These are phyloP conservation scores for Chrysosporium queenslandicum DNA, from an alignment of 2,329 filamentous ascomycete genomes.

Conservation along the genomic window DNA sequence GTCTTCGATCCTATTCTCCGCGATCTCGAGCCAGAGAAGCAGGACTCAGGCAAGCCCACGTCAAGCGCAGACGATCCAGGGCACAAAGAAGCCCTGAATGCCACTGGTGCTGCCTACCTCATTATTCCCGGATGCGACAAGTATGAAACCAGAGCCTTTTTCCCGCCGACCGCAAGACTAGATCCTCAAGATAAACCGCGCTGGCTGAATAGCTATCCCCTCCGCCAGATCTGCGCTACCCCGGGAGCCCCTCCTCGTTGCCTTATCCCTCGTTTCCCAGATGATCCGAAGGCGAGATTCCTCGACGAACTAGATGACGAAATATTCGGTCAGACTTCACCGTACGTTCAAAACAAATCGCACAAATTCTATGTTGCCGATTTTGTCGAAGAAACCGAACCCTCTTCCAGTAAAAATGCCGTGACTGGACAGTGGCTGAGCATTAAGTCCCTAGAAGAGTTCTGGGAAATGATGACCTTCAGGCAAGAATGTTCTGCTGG, in stretches of 20 bases:
- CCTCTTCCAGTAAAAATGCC: not conserved
- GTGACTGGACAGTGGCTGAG: conserved; percentile 60
- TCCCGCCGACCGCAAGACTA: conserved; percentile 47
- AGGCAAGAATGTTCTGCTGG: conserved; percentile 92
- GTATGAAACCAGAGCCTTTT: conserved; percentile 69
- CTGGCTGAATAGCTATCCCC: conserved; percentile 56
- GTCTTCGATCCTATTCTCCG: conserved; percentile 67
- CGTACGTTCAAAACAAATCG: no score
- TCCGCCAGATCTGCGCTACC: conserved; percentile 61
- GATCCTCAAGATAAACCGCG: conserved; percentile 32
- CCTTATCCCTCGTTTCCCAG: conserved; percentile 80
- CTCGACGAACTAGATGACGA: conserved; percentile 83
- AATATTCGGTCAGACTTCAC: conserved; percentile 38
- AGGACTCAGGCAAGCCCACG: conserved; percentile 24
- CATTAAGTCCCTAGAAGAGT: conserved; percentile 73
- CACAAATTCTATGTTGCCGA: no score
- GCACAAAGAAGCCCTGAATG: conserved; percentile 31
- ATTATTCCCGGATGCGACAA: conserved; percentile 76
- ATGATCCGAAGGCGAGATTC: conserved; percentile 89
- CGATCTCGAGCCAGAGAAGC: conserved; percentile 36
- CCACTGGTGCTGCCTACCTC: conserved; percentile 61
- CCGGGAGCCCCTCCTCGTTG: conserved; percentile 65
- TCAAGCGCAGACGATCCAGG: conserved; percentile 19
- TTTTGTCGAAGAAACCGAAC: conserved; percentile 1
- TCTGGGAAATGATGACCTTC: conserved; percentile 98